Base-by-base conservation (phyloP, 306 rosid species). In the Cucumis melo region DNA sequence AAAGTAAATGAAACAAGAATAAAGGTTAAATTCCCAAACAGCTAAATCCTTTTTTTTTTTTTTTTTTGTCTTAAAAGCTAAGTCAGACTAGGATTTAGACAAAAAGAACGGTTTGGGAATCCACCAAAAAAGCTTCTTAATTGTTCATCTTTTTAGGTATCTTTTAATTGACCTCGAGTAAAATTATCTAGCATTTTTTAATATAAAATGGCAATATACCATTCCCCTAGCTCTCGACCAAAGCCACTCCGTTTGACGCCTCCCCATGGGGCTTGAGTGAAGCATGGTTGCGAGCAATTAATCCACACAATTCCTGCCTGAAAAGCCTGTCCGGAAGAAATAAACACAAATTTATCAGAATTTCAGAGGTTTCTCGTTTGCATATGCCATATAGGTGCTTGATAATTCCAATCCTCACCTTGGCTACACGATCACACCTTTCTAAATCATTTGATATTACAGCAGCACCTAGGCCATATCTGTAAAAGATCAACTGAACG, bases 181-280 rank as follows among this genome's bases (percentile, higher is more conserved):
- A 2, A 2, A 67, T 41, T 67, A 20, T 67, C 27, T 67, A n/a
- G 54, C 27, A 42, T 1, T 77, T 77, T 13, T 39, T 20, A 73
- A 65, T 51, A 53, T 17, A 76, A 65, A 17, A 78, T 29, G 77
- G 78, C 54, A 78, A 76, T 77, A 73, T 89, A 94, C 99, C 99
- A 94, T 84, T 90, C 92, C 82, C 99, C 99, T 75, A 94, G 83
- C 87, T 94, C 99, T 74, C 99, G 99, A 58, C 99, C 99, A 39
- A 90, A 94, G 78, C 99, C 99, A 56, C 99, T 94, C 13, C 95
- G 93, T 77, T 94, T 94, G 65, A 44, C 80, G 89, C 99, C 99
- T 78, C 99, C 99, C 99, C 99, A 94, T 20, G 99, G 99, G 56
- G 96, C 99, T 83, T 94, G 99, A 81, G 87, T 79, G 85, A 94